Evolutionary conservation across 352 stramenopile species (phyloP).

Genomic region (Phytophthora idaei): DNA sequence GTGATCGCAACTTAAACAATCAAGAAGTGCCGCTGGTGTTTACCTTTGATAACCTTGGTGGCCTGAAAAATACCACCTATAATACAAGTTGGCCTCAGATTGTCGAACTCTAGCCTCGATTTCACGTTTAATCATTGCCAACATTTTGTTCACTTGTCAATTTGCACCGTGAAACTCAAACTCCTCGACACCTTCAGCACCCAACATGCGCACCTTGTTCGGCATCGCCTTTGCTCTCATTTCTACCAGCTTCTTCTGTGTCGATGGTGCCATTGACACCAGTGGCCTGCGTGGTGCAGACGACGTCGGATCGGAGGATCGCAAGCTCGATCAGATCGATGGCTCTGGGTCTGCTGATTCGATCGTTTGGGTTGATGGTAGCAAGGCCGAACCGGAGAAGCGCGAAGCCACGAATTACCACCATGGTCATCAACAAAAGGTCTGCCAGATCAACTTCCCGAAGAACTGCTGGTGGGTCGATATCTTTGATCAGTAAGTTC

Average conservation of each 20-base stretch:
- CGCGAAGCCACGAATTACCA: neutral
- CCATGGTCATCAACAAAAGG: conserved; percentile 7
- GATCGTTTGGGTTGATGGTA: conserved; percentile 5
- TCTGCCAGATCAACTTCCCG: conserved; percentile 10
- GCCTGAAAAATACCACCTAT: conserved; percentile 1
- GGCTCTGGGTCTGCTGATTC: conserved; percentile 7
- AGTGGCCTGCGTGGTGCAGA: conserved; percentile 6
- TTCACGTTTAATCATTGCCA: neutral
- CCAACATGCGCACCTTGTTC: conserved; percentile 15
- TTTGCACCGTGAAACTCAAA: conserved; percentile 4
- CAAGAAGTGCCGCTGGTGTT: too few relatives aligned
- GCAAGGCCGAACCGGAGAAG: conserved; percentile 12
- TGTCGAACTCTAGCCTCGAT: neutral
- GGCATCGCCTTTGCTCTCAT: conserved; percentile 1
- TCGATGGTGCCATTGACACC: neutral
- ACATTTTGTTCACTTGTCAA: conserved; percentile 10
- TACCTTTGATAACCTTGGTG: neutral
- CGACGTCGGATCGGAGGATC: conserved; percentile 8
- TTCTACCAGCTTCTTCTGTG: neutral
- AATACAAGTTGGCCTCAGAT: conserved; percentile 5
- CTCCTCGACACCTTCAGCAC: neutral
- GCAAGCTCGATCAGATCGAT: conserved; percentile 7
- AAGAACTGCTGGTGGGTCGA: conserved; percentile 23
- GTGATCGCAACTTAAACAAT: neutral
- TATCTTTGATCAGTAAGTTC: conserved; percentile 7